phyloP scores from a whole-genome alignment of 164 flowering plant species.

The Chimonanthus praecox region DNA sequence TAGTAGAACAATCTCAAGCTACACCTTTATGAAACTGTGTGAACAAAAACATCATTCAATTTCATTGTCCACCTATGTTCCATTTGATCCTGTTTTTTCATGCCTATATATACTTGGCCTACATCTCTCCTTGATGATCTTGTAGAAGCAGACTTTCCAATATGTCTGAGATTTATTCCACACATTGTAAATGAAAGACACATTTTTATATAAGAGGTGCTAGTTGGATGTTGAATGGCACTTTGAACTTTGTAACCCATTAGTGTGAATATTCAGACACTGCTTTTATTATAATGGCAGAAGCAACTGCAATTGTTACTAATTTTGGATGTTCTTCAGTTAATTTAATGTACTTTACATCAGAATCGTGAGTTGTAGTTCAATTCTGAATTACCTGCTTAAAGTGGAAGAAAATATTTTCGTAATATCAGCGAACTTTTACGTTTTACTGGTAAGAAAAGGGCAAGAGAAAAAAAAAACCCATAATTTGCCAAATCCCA shows the following conservation, averaged over 20 bases:
- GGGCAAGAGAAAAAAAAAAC: no score
- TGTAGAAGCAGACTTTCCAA: not conserved
- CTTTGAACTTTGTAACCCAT: not conserved
- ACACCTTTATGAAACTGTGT: not conserved
- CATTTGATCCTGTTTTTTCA: not conserved
- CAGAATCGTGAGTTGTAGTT: no score
- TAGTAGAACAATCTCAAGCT: constrained; percentile 3
- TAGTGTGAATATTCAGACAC: not conserved
- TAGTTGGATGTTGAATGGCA: not conserved
- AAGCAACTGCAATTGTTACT: no score
- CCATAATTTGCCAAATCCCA: no score
- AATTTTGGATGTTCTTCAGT: no score
- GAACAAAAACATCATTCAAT: not conserved
- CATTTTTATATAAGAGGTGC: not conserved
- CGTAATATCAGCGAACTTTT: no score
- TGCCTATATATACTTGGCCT: not conserved
- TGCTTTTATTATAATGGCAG: no score
- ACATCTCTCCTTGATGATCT: not conserved
- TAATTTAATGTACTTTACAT: no score
- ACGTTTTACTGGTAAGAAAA: no score
- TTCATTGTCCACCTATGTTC: not conserved
- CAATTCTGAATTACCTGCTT: no score
- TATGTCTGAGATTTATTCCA: not conserved
- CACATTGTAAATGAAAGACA: not conserved
- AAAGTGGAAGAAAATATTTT: no score